phyloP scores from a whole-genome alignment of 352 stramenopile species.

The Phytophthora chlamydospora region DNA sequence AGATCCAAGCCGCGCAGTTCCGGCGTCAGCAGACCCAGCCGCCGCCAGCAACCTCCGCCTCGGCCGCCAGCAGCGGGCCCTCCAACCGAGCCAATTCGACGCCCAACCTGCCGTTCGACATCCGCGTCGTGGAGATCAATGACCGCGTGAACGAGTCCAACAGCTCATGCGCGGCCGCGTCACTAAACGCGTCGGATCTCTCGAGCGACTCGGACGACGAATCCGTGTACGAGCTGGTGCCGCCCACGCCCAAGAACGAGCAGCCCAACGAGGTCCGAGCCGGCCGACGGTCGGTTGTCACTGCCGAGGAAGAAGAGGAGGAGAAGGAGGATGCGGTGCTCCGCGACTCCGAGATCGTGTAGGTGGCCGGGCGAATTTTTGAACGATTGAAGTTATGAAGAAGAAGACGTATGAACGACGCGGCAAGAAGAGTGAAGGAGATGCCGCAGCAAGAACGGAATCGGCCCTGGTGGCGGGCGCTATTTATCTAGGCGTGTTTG shows the following conservation, averaged over 20 bases:
- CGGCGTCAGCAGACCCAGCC: conserved; percentile 23
- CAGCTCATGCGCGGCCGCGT: conserved; percentile 12
- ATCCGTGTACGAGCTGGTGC: conserved; percentile 39
- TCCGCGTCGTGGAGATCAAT: conserved; percentile 50
- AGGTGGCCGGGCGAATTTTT: conserved; percentile 12
- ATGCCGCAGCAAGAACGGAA: conserved; percentile 4
- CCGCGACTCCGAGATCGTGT: conserved; percentile 31
- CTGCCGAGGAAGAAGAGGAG: conserved; percentile 44
- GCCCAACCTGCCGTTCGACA: conserved; percentile 50
- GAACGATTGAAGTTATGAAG: conserved; percentile 32
- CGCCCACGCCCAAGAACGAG: conserved; percentile 33
- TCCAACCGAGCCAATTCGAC: conserved; percentile 20
- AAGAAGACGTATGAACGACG: not conserved
- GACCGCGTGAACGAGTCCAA: conserved; percentile 40
- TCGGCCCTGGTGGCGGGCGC: not conserved
- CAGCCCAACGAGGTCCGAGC: not conserved
- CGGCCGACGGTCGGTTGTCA: conserved; percentile 24
- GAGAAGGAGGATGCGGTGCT: conserved; percentile 36
- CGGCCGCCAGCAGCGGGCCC: conserved; percentile 5
- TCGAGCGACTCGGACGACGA: conserved; percentile 36
- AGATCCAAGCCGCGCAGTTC: conserved; percentile 44
- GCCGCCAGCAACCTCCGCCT: not conserved
- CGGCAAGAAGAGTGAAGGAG: conserved; percentile 14
- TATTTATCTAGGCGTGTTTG: conserved; percentile 29
- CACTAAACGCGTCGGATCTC: conserved; percentile 12